Percentiles rank a stretch among this genome's conserved stretches.
Conservation (phyloP, 2,329 filamentous ascomycete genomes). For the Neobulgaria alba region DNA sequence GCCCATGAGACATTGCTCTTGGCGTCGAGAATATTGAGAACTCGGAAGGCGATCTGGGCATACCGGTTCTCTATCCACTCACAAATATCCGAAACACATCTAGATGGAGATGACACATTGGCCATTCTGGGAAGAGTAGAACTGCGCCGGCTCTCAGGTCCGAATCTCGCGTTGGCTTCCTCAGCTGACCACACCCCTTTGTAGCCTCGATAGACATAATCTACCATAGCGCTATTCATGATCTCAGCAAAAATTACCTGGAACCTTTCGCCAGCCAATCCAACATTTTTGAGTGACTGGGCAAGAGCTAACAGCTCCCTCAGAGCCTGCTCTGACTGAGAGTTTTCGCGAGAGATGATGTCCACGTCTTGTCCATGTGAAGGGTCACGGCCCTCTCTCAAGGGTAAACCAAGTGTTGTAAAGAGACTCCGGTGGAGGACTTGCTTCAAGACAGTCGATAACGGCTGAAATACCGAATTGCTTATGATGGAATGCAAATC, state of each 20-base stretch:
- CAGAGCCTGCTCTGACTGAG: slow-evolving; percentile 33
- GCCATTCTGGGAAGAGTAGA: slow-evolving; percentile 23
- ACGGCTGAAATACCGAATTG: slow-evolving; percentile 48
- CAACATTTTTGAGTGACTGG: slow-evolving; percentile 52
- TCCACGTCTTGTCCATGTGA: not conserved
- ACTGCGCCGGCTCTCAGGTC: slow-evolving; percentile 15
- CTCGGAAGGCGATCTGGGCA: slow-evolving; percentile 53
- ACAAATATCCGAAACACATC: slow-evolving; percentile 50
- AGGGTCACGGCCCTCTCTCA: slow-evolving; percentile 3
- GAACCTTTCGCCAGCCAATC: slow-evolving; percentile 59
- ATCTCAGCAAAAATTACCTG: slow-evolving; percentile 65
- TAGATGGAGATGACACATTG: slow-evolving; percentile 34
- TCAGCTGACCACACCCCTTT: slow-evolving; percentile 48
- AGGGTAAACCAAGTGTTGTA: slow-evolving; percentile 34
- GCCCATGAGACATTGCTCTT: slow-evolving; percentile 37
- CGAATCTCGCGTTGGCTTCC: not conserved
- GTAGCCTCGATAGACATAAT: slow-evolving; percentile 54
- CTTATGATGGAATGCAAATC: slow-evolving; percentile 58
- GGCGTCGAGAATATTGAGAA: slow-evolving; percentile 37
- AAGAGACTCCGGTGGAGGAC: slow-evolving; percentile 47
- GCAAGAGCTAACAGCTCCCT: slow-evolving; percentile 48
- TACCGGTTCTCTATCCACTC: slow-evolving; percentile 64
- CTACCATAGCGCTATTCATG: slow-evolving; percentile 56
- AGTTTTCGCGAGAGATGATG: slow-evolving; percentile 9
- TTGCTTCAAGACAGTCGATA: slow-evolving; percentile 44